A percentile compares a stretch with the other conserved stretches of the same genome.
Evolutionary conservation across 2,329 filamentous ascomycete genomes (phyloP).

Genomic region (Penicillium frequentans): DNA sequence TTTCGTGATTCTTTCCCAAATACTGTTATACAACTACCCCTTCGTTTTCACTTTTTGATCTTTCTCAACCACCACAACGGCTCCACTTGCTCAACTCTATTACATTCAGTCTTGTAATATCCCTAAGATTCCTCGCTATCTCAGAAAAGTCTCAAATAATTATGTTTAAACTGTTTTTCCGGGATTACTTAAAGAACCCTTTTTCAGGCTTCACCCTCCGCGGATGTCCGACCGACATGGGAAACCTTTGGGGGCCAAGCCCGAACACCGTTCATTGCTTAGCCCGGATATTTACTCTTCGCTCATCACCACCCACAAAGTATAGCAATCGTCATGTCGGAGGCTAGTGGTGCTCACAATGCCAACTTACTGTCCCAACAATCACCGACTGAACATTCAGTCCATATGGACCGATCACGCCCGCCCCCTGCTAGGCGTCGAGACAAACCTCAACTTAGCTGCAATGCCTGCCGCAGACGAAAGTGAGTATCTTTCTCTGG

Average conservation of each 20-base stretch:
- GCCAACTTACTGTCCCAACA: neutral
- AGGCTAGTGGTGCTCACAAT: neutral
- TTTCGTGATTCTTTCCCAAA: neutral
- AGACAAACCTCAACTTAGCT: constrained; percentile 1
- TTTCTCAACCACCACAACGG: neutral
- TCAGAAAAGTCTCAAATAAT: too few relatives aligned
- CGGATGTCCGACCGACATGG: neutral
- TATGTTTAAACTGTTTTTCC: too few relatives aligned
- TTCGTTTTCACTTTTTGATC: neutral
- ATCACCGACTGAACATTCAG: neutral
- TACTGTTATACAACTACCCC: neutral
- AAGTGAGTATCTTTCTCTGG: neutral
- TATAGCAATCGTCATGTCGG: neutral
- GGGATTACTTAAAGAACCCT: too few relatives aligned
- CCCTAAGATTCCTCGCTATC: too few relatives aligned
- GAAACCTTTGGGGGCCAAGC: neutral
- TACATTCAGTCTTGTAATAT: too few relatives aligned
- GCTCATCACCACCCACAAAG: neutral
- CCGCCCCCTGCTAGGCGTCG: neutral
- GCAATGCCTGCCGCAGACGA: neutral
- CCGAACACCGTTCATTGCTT: neutral
- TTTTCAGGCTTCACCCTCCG: neutral
- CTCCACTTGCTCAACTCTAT: too few relatives aligned
- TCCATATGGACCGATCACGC: neutral
- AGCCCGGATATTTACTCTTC: neutral